phyloP scores from a whole-genome alignment of 495 filamentous ascomycete species.

The Viridothelium virens region DNA sequence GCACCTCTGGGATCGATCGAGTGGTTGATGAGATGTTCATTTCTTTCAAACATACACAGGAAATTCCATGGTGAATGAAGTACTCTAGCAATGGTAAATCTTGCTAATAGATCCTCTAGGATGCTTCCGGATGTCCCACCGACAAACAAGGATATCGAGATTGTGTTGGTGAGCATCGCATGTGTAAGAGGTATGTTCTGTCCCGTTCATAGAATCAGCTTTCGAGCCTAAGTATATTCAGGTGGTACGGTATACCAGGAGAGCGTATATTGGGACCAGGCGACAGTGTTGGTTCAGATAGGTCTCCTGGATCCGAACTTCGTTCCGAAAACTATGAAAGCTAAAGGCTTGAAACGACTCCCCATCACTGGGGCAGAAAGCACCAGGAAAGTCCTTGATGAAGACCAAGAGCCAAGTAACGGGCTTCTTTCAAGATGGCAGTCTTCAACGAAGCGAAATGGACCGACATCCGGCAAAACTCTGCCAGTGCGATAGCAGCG shows the following conservation, averaged over 20 bases:
- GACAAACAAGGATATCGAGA: conserved; percentile 33
- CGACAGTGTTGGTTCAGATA: conserved; percentile 33
- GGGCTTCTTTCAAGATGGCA: conserved; percentile 25
- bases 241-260: conserved; percentile 33
- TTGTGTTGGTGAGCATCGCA: conserved; percentile 33
- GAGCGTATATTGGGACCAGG: conserved; percentile 39
- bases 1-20: conserved; percentile 33
- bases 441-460: not conserved
- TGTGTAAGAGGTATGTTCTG: conserved; percentile 25
- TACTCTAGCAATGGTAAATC: not conserved
- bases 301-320: conserved; percentile 34
- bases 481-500: not conserved
- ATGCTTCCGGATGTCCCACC: conserved; percentile 35
- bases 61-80: conserved; percentile 27
- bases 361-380: conserved; percentile 22
- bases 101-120: not conserved
- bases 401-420: conserved; percentile 24
- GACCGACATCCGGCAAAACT: not conserved
- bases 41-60: conserved; percentile 33
- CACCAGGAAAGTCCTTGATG: conserved; percentile 31
- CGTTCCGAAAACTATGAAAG: conserved; percentile 29
- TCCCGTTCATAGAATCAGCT: not conserved
- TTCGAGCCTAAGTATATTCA: not conserved
- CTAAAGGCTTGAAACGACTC: conserved; percentile 28
- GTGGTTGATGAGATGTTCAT: conserved; percentile 37